Conservation (phyloP, 352 stramenopile species). For the Phytopythium montanum region DNA sequence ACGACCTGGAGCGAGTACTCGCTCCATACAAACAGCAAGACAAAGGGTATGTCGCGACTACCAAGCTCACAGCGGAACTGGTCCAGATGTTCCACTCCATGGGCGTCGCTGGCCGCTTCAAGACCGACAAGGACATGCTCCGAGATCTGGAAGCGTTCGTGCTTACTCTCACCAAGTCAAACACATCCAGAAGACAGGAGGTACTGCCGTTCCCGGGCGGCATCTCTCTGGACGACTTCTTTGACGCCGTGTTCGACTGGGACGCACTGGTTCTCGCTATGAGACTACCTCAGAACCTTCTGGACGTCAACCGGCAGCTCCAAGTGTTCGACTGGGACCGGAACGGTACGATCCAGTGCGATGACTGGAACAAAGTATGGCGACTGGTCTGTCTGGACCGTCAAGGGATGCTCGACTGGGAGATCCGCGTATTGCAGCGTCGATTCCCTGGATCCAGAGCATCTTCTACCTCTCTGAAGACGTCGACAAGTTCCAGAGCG, state of each 20-base stretch:
- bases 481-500: not conserved
- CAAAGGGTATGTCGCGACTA: constrained; percentile 11
- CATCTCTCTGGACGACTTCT: constrained; percentile 33
- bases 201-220: not conserved
- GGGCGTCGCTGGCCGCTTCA: not conserved
- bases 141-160: not conserved
- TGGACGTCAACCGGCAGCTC: constrained; percentile 40
- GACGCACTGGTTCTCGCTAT: constrained; percentile 15
- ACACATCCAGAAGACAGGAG: not conserved
- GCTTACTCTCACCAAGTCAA: not conserved
- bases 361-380: constrained; percentile 53
- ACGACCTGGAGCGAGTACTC: constrained; percentile 27
- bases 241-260: constrained; percentile 51
- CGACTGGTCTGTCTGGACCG: constrained; percentile 14
- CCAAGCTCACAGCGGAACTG: constrained; percentile 12
- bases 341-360: constrained; percentile 25
- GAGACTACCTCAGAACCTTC: constrained; percentile 30
- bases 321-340: constrained; percentile 46
- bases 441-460: constrained; percentile 20
- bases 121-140: not conserved
- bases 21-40: constrained; percentile 2
- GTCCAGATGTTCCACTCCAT: constrained; percentile 20
- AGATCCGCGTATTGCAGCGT: constrained; percentile 32
- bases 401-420: constrained; percentile 28
- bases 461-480: not conserved